Base-by-base conservation (phyloP, 768 basidiomycete species). In the Bullera alba region DNA sequence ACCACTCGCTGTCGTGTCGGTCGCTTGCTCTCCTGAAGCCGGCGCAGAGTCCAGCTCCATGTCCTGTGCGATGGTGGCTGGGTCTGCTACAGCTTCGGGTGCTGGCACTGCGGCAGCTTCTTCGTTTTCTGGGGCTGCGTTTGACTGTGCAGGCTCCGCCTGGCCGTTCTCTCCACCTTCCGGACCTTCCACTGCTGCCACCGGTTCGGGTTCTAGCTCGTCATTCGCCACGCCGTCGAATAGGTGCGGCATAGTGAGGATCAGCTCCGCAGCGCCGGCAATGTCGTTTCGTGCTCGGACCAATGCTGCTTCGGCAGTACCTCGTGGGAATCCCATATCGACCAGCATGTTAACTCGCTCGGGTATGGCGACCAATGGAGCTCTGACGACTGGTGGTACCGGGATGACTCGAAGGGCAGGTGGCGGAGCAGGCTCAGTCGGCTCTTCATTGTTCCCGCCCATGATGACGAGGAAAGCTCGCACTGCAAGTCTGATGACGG, bases 241-340 rank as follows among this genome's bases (percentile, higher is more conserved):
- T n/a, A 63, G 39, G 42, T 63, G 65, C 4, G 69, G 67, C 58
- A 91, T 85, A 0, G 81, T 79, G 14, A 99, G 76, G 1, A 99
- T 78, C 3, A 86, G 75, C 58, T 97, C 92, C 0, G 93, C 85
- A 3, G 95, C 95, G 4, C 85, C 82, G 37, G 78, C 83, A 62
- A 95, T 77, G 63, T 95, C 91, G 72, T 97, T 97, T 55, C 85
- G 81, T 3, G 85, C 83, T 10, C 92, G 86, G 17, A 78, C 72
- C 32, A 99, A 76, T 3, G 93, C 93, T 46, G 83, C 80, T 65
- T 87, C 86, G 1, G 84, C 88, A 12, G 87, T 87, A 35, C 81
- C 79, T n/a, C 90, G 82, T 29, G 85, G 82, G 76, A 97, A 99
- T 39, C 95, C 95, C 95, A 99, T 97, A 63, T 97, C 95, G 8